These are phyloP conservation scores for Orbilia brochopaga DNA, from an alignment of 2,329 filamentous ascomycete species.

Conservation along the genomic window DNA sequence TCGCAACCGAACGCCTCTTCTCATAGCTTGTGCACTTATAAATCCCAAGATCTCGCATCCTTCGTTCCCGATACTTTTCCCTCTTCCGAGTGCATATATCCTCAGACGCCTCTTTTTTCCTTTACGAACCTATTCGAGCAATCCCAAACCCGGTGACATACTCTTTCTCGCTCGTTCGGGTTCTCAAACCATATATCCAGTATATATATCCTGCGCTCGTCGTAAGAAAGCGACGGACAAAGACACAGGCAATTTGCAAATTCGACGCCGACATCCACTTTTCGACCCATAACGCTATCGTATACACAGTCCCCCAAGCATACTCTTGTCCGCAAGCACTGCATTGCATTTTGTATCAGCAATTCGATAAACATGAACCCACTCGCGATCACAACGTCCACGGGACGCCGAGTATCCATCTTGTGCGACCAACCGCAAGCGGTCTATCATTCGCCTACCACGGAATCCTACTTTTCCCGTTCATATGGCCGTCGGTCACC, in stretches of 20 bases:
- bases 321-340: slow-evolving; percentile 8
- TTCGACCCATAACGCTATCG: not conserved
- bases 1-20: slow-evolving; percentile 49
- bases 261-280: not conserved
- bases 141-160: slow-evolving; percentile 3
- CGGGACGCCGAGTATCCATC: slow-evolving; percentile 55
- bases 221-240: not conserved
- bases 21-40: slow-evolving; percentile 41
- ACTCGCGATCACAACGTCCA: slow-evolving; percentile 54
- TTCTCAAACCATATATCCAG: slow-evolving; percentile 6
- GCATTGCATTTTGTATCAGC: slow-evolving; percentile 9
- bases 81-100: slow-evolving; percentile 17
- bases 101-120: slow-evolving; percentile 21
- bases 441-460: slow-evolving; percentile 25
- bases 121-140: slow-evolving; percentile 9
- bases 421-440: slow-evolving; percentile 51
- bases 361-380: slow-evolving; percentile 52
- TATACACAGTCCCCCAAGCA: not conserved
- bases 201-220: not conserved
- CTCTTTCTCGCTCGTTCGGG: slow-evolving; percentile 29
- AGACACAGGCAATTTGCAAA: not conserved
- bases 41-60: slow-evolving; percentile 47
- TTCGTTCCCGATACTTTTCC: slow-evolving; percentile 11
- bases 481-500: slow-evolving; percentile 53
- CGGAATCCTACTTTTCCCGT: slow-evolving; percentile 50